phyloP scores from a whole-genome alignment of 2,329 filamentous ascomycete species.

The Colletotrichum sp. region DNA sequence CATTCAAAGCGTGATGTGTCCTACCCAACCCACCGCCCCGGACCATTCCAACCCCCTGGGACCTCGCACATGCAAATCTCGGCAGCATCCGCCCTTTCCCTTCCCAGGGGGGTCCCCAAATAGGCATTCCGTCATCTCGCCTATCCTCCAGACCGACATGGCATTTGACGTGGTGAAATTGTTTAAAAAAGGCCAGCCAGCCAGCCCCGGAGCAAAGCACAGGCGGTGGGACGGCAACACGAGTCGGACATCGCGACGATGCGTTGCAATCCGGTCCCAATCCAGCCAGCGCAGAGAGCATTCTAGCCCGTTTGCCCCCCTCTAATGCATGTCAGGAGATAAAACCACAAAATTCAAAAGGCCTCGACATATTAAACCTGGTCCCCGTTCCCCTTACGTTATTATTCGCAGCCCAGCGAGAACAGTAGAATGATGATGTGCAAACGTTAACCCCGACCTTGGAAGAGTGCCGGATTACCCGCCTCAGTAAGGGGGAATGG shows the following conservation, averaged over 20 bases:
- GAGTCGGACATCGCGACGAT: background rate
- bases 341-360: background rate
- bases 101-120: background rate
- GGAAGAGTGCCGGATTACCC: background rate
- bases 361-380: background rate
- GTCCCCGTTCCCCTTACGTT: background rate
- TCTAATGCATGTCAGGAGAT: background rate
- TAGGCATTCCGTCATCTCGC: conserved; percentile 13
- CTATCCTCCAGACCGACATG: background rate
- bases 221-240: background rate
- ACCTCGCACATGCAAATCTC: background rate
- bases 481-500: background rate
- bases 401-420: background rate
- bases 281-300: background rate
- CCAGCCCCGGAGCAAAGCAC: background rate
- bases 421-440: background rate
- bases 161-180: background rate
- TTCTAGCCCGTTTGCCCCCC: background rate
- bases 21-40: background rate
- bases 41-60: background rate
- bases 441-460: background rate
- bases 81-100: conserved; percentile 3
- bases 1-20: background rate
- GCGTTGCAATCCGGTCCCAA: background rate
- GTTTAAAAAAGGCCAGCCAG: background rate